These are phyloP conservation scores for Fusarium algeriense DNA, from an alignment of 2,329 filamentous ascomycete species.

Conservation along the genomic window DNA sequence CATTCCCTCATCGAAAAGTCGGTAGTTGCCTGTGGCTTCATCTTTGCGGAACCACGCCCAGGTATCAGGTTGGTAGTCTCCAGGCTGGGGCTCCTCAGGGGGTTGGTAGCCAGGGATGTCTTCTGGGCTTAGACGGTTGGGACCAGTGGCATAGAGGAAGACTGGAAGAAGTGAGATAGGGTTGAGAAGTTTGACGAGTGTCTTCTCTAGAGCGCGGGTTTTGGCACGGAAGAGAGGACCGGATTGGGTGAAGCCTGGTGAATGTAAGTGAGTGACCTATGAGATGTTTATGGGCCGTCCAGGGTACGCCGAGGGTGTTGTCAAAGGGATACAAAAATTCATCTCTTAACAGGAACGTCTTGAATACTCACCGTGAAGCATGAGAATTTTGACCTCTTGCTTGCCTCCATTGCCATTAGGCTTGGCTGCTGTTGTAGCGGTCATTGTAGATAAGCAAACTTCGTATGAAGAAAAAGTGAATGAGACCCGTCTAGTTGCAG, in stretches of 20 bases:
- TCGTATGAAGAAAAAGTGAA: slow-evolving; percentile 9
- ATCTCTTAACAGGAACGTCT: background rate
- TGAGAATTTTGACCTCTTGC: slow-evolving; percentile 74
- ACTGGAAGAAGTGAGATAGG: slow-evolving; percentile 66
- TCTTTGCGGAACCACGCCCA: slow-evolving; percentile 88
- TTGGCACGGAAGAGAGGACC: slow-evolving; percentile 87
- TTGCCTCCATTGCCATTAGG: slow-evolving; percentile 55
- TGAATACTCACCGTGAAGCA: slow-evolving; percentile 74
- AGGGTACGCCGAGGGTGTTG: background rate
- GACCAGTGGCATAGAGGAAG: slow-evolving; percentile 77
- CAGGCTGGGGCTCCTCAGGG: slow-evolving; percentile 55
- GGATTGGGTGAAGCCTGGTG: slow-evolving; percentile 86
- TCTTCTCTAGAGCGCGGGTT: slow-evolving; percentile 87
- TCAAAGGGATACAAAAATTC: background rate
- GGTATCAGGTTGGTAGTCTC: slow-evolving; percentile 70
- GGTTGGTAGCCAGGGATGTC: slow-evolving; percentile 78
- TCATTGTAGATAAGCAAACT: slow-evolving; percentile 45
- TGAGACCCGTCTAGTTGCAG: slow-evolving; percentile 22
- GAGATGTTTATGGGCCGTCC: background rate
- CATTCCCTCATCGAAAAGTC: slow-evolving; percentile 77
- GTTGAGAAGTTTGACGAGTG: slow-evolving; percentile 78
- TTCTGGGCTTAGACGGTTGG: slow-evolving; percentile 69
- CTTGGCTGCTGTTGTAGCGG: slow-evolving; percentile 40
- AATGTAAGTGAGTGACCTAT: slow-evolving; percentile 20
- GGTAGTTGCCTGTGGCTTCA: slow-evolving; percentile 73